Conservation (phyloP, 306 rosid species). For the Quercus rubra region DNA sequence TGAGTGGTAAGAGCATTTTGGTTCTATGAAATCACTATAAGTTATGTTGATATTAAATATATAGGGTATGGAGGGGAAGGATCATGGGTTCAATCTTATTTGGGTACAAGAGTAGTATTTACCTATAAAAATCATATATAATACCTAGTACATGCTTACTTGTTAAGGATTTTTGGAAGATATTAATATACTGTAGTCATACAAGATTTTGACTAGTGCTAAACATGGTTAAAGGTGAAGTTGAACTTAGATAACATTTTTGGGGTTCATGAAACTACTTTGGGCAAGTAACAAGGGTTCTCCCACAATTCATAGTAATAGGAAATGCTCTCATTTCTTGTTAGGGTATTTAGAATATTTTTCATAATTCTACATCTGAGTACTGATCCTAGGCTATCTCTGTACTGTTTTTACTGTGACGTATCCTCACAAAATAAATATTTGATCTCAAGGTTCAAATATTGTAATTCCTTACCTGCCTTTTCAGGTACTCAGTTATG, state of each 20-base stretch:
- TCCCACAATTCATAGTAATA: neutral
- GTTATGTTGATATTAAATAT: too few relatives aligned
- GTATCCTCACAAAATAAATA: neutral
- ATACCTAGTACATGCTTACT: neutral
- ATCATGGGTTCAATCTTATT: neutral
- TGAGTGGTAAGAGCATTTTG: neutral
- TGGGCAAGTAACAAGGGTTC: neutral
- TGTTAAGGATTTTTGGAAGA: neutral
- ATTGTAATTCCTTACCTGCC: neutral
- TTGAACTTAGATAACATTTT: neutral
- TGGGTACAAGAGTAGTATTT: neutral
- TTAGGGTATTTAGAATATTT: neutral
- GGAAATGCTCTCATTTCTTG: neutral
- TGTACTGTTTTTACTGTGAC: neutral
- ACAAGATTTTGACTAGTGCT: neutral
- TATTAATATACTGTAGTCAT: neutral
- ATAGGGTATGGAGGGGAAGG: neutral
- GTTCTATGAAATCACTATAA: neutral
- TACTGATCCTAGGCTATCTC: neutral
- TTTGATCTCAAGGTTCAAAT: neutral
- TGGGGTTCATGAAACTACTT: neutral
- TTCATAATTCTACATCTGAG: neutral
- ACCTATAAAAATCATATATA: neutral
- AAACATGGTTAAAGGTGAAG: neutral
- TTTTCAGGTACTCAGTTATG: constrained; percentile 43